Evolutionary conservation across 148 eudicot species (phyloP).

Genomic region (Hydrangea macrophylla): DNA sequence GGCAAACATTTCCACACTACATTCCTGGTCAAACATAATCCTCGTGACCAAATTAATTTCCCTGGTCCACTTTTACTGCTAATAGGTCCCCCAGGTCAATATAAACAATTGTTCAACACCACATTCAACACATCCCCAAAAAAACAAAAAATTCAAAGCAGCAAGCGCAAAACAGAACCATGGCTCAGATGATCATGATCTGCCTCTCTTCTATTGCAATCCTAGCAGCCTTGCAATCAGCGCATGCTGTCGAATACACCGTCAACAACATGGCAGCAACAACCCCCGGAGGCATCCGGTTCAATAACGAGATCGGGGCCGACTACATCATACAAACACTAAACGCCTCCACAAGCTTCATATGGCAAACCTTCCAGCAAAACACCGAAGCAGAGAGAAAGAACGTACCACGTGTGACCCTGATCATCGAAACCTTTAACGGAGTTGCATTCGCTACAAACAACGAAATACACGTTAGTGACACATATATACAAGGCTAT

Average conservation of each 20-base stretch:
- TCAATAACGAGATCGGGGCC: conserved; percentile 24
- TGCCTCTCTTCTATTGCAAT: conserved; percentile 7
- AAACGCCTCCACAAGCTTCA: conserved; percentile 24
- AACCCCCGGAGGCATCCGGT: conserved; percentile 31
- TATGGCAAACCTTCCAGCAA: conserved; percentile 37
- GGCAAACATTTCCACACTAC: too few species aligned
- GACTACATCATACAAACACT: conserved; percentile 23
- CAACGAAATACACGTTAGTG: conserved; percentile 30
- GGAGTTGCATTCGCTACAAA: conserved; percentile 27
- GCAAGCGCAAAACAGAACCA: too few species aligned
- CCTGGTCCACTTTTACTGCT: neutral
- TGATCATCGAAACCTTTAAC: conserved; percentile 29
- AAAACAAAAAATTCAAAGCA: neutral
- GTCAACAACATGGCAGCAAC: conserved; percentile 26
- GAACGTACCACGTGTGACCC: conserved; percentile 19
- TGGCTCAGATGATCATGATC: conserved; percentile 9
- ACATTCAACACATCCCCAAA: neutral
- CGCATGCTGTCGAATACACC: conserved; percentile 26
- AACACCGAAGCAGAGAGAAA: conserved; percentile 28
- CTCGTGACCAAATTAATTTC: too few species aligned
- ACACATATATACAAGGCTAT: conserved; percentile 13
- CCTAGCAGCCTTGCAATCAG: conserved; percentile 15
- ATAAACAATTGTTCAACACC: neutral
- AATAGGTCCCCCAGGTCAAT: neutral
- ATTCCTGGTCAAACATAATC: too few species aligned